Evolutionary conservation across 208 protist genomes (phyloP).

Genomic region (Acanthamoeba culbertsoni): DNA sequence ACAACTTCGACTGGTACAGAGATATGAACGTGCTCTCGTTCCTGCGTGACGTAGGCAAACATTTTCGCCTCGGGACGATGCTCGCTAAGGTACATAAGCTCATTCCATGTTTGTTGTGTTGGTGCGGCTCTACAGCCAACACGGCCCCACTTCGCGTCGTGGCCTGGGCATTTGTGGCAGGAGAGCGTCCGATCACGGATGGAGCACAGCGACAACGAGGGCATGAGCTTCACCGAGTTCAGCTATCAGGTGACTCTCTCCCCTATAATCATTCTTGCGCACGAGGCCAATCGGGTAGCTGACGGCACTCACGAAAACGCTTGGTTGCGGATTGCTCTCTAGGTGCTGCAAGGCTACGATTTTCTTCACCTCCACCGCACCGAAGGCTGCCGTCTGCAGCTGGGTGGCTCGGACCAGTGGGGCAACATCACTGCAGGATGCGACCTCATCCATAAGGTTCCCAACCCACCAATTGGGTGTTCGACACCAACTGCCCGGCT

Average conservation of each 20-base stretch:
- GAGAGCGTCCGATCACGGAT: constrained; percentile 36
- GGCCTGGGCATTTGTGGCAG: background rate
- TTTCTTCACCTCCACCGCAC: constrained; percentile 69
- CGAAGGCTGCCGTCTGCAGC: constrained; percentile 68
- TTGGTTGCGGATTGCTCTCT: too few relatives aligned
- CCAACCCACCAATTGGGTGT: background rate
- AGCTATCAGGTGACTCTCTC: constrained; percentile 64
- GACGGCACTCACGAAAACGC: too few relatives aligned
- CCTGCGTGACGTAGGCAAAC: constrained; percentile 67
- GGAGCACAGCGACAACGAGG: constrained; percentile 56
- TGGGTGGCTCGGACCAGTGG: constrained; percentile 81
- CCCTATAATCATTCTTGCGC: background rate
- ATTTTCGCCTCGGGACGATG: constrained; percentile 71
- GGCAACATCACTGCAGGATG: constrained; percentile 77
- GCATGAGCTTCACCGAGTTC: constrained; percentile 79
- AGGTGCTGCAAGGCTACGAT: constrained; percentile 73
- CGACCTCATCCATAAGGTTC: constrained; percentile 65
- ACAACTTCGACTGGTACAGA: constrained; percentile 79
- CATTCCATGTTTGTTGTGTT: background rate
- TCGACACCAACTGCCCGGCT: background rate
- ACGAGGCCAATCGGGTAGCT: too few relatives aligned
- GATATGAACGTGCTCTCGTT: constrained; percentile 66
- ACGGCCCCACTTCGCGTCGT: background rate
- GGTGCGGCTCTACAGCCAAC: constrained; percentile 42
- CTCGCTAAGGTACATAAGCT: background rate